Evolutionary conservation across 768 basidiomycete genomes (phyloP), one percentile per base, ranked within the genome.

Genomic region (Leccinum uliginosum): DNA sequence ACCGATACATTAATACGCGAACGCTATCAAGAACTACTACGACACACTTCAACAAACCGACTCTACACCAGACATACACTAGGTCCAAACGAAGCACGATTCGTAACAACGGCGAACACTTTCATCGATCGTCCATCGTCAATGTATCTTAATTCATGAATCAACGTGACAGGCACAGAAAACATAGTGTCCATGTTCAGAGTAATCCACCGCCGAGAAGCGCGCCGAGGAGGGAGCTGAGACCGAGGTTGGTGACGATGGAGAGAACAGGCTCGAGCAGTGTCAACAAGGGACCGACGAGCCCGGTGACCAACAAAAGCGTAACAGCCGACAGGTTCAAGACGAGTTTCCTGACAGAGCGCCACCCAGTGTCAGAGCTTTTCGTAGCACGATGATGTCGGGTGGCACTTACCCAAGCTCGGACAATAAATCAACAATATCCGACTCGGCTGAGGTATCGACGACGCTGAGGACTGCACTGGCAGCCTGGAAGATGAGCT

Each of bases 401-500:
- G 38, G 14, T 21, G 12, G 21, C 19, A 56, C 55, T 40, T 24
- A 35, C 61, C 51, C 53, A 30, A 62, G 57, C 7, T 32, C 11
- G 12, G 34, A 7, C 15, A 46, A n/a, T 26, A 63, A 47, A 5
- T 6, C 3, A 5, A 9, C 29, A 27, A 59, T 34, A 30, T 51
- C 0, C 17, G 47, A 12, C 1, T 43, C 17, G 14, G 12, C 17
- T 8, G 35, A 35, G 8, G 7, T 0, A 23, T 62, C 47, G n/a
- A 60, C 58, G 1, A 62, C 56, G 21, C 17, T 24, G 14, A 63
- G 61, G 23, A 57, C 55, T 15, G 53, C 53, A 6, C 6, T 24
- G 3, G 15, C 0, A 12, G 58, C 51, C 4, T 21, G 12, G 54
- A 63, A 55, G 58, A 63, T 6, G 45, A 63, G 58, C 61, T 62